phyloP scores from a whole-genome alignment of 495 filamentous ascomycete species.

The Penicillium herquei region DNA sequence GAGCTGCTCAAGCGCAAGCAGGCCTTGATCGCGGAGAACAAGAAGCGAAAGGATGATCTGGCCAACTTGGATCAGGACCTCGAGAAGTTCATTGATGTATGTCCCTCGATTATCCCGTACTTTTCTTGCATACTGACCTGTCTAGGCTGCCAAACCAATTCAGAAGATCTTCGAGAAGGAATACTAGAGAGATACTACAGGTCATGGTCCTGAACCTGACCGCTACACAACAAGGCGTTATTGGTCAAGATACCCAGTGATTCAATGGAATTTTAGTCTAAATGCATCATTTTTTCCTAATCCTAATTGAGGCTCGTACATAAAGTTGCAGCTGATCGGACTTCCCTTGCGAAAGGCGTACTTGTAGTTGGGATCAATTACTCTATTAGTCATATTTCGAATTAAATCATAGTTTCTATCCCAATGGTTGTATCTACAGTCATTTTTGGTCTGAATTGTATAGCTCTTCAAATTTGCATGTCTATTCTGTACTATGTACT shows the following conservation, averaged over 20 bases:
- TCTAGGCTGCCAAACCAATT: slow-evolving; percentile 78
- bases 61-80: slow-evolving; percentile 83
- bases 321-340: no score
- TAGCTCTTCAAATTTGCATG: no score
- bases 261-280: slow-evolving; percentile 5
- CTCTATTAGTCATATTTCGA: no score
- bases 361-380: no score
- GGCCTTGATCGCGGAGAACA: slow-evolving; percentile 87
- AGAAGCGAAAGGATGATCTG: slow-evolving; percentile 90
- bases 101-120: slow-evolving; percentile 4
- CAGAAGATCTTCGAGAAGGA: slow-evolving; percentile 80
- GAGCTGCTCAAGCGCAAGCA: slow-evolving; percentile 88
- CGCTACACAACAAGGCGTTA: slow-evolving; percentile 30
- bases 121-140: slow-evolving; percentile 10
- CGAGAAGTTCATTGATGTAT: slow-evolving; percentile 81
- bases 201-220: slow-evolving; percentile 11
- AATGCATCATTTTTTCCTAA: not conserved
- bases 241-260: slow-evolving; percentile 37
- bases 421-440: no score
- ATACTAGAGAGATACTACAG: slow-evolving; percentile 33
- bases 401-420: no score
- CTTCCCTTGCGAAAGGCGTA: no score
- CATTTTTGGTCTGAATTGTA: no score
- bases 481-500: no score
- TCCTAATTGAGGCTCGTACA: no score